Base-by-base conservation (phyloP, 2,329 filamentous ascomycete genomes). In the Ceratocystis variospora region DNA sequence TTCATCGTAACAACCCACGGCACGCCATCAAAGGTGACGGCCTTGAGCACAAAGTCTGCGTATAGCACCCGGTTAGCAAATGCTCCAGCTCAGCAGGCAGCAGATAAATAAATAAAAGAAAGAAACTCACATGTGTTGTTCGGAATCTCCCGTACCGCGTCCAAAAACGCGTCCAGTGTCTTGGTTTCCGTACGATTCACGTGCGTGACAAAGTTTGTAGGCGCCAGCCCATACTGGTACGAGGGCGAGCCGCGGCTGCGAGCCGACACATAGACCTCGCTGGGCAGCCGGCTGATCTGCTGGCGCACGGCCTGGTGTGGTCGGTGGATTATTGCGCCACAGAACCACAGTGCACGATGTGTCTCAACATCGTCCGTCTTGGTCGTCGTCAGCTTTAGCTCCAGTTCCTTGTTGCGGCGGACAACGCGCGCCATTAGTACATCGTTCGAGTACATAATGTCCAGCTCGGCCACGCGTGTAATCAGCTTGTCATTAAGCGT, bases 1-100 rank as follows among this genome's bases (percentile, higher is more conserved):
- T 99, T 99, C 89, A 99, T 96, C 7, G 94, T 99, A 48, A 95
- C 90, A n/a, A 99, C 91, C 91, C 94, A 99, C 2, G 93, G 93
- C 8, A 99, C 91, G 72, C 95, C 96, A 75, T 99, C 94, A 73
- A 99, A 99, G 0, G 94, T 97, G 75, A 97, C 90, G n/a, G 94
- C 90, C 75, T 93, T 92, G 64, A 99, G 81, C 19, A 94, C 87
- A 85, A 99, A 99, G 77, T 99, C 85, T 87, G 67, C 37, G 0
- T 59, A 63, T 3, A 41, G 4, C 37, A 41, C 8, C 3, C 3
- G 10, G 37, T 41, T 41, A 41, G 12, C 12, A 41, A 41, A 41
- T 12, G 37, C 8, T 12, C 37, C 37, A 41, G 12, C 8, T 41
- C 37, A 41, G 3, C 10, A 8, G 3, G 37, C 37, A 41, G 12